Evolutionary conservation across 2,329 filamentous ascomycete species (phyloP).

Genomic region (Claviceps humidiphila): DNA sequence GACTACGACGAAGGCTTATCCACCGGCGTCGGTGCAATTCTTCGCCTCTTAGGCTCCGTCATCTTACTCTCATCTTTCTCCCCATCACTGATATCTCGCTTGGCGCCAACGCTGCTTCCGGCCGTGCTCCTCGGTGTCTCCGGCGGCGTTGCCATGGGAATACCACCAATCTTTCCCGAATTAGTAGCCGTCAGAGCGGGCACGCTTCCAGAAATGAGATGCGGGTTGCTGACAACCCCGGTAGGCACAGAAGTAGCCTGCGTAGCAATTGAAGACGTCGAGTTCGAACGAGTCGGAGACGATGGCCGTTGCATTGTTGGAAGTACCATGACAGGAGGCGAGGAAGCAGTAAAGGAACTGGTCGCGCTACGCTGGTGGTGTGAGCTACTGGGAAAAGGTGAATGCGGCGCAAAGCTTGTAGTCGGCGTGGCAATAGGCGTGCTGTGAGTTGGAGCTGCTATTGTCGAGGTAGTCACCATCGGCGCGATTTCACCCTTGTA

Average conservation of each 20-base stretch:
- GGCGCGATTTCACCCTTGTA: conserved; percentile 58
- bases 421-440: conserved; percentile 62
- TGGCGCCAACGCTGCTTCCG: conserved; percentile 28
- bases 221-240: conserved; percentile 60
- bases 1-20: conserved; percentile 7
- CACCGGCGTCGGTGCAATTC: conserved; percentile 56
- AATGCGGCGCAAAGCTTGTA: conserved; percentile 46
- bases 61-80: conserved; percentile 36
- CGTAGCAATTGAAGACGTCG: conserved; percentile 66
- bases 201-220: conserved; percentile 63
- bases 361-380: conserved; percentile 43
- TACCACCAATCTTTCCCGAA: conserved; percentile 45
- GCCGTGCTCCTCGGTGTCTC: conserved; percentile 55
- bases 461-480: conserved; percentile 22
- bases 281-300: conserved; percentile 76
- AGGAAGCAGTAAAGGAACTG: conserved; percentile 44
- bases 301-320: conserved; percentile 53
- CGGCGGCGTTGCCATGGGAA: conserved; percentile 79
- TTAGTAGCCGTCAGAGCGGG: conserved; percentile 65
- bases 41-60: conserved; percentile 48
- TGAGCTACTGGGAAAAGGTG: conserved; percentile 36
- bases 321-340: conserved; percentile 40
- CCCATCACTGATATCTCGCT: conserved; percentile 43
- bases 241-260: conserved; percentile 36
- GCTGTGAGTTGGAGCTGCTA: conserved; percentile 40